Evolutionary conservation across 2,329 filamentous ascomycete genomes (phyloP).

Genomic region (Colletotrichum lini): DNA sequence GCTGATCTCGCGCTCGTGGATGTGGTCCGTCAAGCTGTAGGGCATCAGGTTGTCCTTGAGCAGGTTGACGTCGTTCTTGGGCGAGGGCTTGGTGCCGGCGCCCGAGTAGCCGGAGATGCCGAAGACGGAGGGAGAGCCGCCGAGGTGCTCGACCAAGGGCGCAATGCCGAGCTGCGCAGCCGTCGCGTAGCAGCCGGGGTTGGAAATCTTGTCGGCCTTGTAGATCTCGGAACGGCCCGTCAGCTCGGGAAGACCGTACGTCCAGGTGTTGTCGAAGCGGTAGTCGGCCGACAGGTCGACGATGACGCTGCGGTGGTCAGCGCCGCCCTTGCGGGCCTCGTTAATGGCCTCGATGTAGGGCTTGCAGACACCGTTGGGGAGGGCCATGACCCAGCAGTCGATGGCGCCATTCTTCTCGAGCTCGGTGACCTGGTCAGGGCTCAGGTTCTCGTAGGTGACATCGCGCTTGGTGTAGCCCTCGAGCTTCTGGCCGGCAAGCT

Average conservation of each 20-base stretch:
- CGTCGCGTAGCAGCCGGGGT: slow-evolving; percentile 96
- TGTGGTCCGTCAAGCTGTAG: slow-evolving; percentile 92
- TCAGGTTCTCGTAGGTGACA: slow-evolving; percentile 92
- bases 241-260: slow-evolving; percentile 91
- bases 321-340: slow-evolving; percentile 69
- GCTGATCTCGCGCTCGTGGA: slow-evolving; percentile 94
- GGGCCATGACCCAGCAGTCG: slow-evolving; percentile 97
- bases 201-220: slow-evolving; percentile 85
- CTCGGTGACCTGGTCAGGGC: slow-evolving; percentile 85
- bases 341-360: slow-evolving; percentile 93
- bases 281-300: slow-evolving; percentile 98
- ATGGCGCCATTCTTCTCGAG: slow-evolving; percentile 89
- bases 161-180: slow-evolving; percentile 91
- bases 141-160: slow-evolving; percentile 82
- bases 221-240: slow-evolving; percentile 83
- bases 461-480: slow-evolving; percentile 92
- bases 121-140: slow-evolving; percentile 85
- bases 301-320: slow-evolving; percentile 78
- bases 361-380: slow-evolving; percentile 95
- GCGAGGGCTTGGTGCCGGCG: slow-evolving; percentile 92
- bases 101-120: slow-evolving; percentile 96
- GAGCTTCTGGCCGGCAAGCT: slow-evolving; percentile 88
- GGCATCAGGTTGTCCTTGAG: slow-evolving; percentile 91
- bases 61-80: slow-evolving; percentile 91
- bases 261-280: slow-evolving; percentile 88